A percentile compares a stretch with the other conserved stretches of the same genome.
These are phyloP conservation scores for Neonectria magnoliae DNA, from an alignment of 2,329 filamentous ascomycete genomes.

Conservation along the genomic window DNA sequence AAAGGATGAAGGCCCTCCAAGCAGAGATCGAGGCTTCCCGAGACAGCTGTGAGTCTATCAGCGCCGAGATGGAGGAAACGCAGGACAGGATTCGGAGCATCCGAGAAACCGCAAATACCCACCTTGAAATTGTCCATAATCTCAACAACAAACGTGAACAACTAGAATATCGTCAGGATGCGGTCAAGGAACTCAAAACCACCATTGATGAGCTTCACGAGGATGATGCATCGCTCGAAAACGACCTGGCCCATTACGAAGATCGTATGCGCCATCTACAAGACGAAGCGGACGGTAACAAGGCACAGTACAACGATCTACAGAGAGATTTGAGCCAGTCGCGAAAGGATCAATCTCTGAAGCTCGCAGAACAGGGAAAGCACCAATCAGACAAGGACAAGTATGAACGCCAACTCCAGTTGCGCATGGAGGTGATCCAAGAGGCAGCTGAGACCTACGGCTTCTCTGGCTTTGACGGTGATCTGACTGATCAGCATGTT, in stretches of 20 bases:
- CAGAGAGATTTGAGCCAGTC: constrained; percentile 57
- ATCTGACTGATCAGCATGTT: constrained; percentile 78
- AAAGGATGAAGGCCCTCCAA: constrained; percentile 71
- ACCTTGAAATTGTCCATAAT: constrained; percentile 77
- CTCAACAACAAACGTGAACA: constrained; percentile 82
- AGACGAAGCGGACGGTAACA: constrained; percentile 70
- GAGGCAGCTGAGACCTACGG: constrained; percentile 80
- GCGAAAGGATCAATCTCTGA: constrained; percentile 59
- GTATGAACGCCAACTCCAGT: constrained; percentile 81
- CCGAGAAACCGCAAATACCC: constrained; percentile 77
- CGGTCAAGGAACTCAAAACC: constrained; percentile 73
- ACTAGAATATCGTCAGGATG: constrained; percentile 74
- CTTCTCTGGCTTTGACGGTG: constrained; percentile 85
- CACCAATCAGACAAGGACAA: constrained; percentile 87
- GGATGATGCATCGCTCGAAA: constrained; percentile 78
- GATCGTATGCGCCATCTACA: constrained; percentile 74
- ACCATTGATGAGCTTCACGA: constrained; percentile 83
- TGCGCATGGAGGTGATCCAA: constrained; percentile 78
- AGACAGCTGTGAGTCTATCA: constrained; percentile 67
- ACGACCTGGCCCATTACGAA: constrained; percentile 80
- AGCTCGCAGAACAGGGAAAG: constrained; percentile 75
- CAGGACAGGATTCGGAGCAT: constrained; percentile 69
- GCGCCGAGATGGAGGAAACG: constrained; percentile 69
- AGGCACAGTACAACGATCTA: constrained; percentile 73
- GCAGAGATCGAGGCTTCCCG: constrained; percentile 71